These are phyloP conservation scores for Penicillium odoratum DNA, from an alignment of 495 filamentous ascomycete species.

Conservation along the genomic window DNA sequence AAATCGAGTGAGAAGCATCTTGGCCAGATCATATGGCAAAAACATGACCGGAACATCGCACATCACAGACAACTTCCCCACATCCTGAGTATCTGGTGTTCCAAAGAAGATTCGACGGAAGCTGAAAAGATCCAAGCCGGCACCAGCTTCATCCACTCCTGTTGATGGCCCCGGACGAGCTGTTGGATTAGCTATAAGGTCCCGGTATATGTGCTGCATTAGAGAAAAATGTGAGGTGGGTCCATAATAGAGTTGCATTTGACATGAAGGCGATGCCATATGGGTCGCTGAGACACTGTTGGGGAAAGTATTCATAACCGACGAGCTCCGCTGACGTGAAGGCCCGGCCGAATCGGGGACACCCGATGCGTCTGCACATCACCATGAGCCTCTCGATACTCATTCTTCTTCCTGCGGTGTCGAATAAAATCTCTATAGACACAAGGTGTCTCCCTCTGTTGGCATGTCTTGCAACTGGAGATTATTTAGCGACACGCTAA, in stretches of 20 bases:
- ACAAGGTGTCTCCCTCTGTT: conserved; percentile 35
- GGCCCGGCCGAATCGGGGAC: conserved; percentile 17
- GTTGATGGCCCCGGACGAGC: conserved; percentile 26
- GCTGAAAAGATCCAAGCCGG: conserved; percentile 46
- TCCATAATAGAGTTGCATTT: conserved; percentile 49
- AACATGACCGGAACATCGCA: conserved; percentile 35
- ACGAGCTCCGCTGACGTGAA: conserved; percentile 19
- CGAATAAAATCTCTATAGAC: conserved; percentile 42
- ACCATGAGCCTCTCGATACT: conserved; percentile 10
- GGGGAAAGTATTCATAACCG: conserved; percentile 34
- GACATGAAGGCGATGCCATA: conserved; percentile 45
- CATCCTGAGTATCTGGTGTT: conserved; percentile 36
- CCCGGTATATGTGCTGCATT: conserved; percentile 46
- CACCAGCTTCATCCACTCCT: conserved; percentile 45
- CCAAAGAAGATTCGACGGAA: conserved; percentile 50
- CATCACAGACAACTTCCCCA: conserved; percentile 7
- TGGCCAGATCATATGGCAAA: conserved; percentile 38
- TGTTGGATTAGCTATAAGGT: conserved; percentile 33
- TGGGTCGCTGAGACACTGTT: conserved; percentile 48
- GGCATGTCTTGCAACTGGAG: conserved; percentile 40
- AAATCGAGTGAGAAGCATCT: conserved; percentile 34
- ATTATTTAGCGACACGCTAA: conserved; percentile 1
- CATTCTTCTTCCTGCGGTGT: conserved; percentile 40
- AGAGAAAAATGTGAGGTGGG: conserved; percentile 47
- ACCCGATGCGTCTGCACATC: conserved; percentile 12